Base-by-base conservation (phyloP, 179 eudicot genomes). In the Vitellaria paradoxa region DNA sequence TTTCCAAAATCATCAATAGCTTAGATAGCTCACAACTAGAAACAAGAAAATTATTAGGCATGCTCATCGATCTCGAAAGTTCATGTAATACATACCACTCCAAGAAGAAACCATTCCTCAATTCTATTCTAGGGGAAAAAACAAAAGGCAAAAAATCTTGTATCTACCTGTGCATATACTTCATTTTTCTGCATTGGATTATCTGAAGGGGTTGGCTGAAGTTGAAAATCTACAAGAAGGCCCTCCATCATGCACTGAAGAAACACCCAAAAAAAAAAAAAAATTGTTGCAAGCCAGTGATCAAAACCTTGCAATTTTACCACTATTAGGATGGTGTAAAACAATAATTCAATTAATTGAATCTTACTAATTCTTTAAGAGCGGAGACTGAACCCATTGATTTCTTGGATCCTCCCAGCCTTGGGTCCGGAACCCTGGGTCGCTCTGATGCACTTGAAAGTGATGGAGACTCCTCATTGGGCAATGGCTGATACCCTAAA, bases 211-310 rank as follows among this genome's bases (percentile, higher is more conserved):
- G 87, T 87, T 78, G 93, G 91, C 76, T 83, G 88, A 77, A 78
- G 75, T 83, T 87, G 88, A 83, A 94, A 92, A 72, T 88, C 85
- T 46, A 94, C 60, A 78, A 70, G 81, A 79, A 92, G 87, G 81
- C 98, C 96, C 86, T 94, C 96, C 85, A 73, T 81, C 85, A 77
- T 79, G 80, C 98, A 94, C 98, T 94, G 81, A 63, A 74, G 69
- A 68, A 52, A 21, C 55, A 65, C 61, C 10, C 6, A 18, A 20
- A 23, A 67, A 67, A 21, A 7, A 66, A 46, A 66, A 12, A 21
- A 21, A 49, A 40, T 40, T 21, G 8, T 68, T 5, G 17, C 71
- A 46, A 5, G 9, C 10, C 10, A 45, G 42, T 12, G 20, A 45
- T 68, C 9, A 9, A 57, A 57, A 57, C 62, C 12, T 4, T 17